Percentiles rank a stretch among this genome's conserved stretches.
Conservation (phyloP, 495 filamentous ascomycete genomes). For the Penicillium pulvis region DNA sequence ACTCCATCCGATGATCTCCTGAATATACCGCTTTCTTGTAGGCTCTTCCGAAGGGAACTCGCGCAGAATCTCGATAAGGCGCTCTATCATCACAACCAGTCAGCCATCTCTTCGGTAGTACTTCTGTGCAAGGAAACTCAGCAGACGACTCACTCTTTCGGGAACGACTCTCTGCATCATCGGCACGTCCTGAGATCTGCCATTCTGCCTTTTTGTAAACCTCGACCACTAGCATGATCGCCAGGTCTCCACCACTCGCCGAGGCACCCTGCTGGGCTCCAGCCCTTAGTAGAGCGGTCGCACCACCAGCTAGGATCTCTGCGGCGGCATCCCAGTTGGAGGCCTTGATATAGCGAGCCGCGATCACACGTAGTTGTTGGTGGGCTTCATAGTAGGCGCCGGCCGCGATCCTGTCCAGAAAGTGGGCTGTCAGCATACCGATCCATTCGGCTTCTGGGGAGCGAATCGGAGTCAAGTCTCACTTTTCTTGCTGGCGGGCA, state of each 20-base stretch:
- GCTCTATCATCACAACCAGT: slow-evolving; percentile 35
- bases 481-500: slow-evolving; percentile 70
- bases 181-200: slow-evolving; percentile 63
- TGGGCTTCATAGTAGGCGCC: slow-evolving; percentile 97
- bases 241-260: slow-evolving; percentile 89
- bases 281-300: slow-evolving; percentile 80
- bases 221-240: slow-evolving; percentile 78
- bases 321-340: slow-evolving; percentile 80
- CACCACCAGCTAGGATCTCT: slow-evolving; percentile 82
- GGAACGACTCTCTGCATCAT: slow-evolving; percentile 40
- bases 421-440: slow-evolving; percentile 15
- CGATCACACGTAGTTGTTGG: slow-evolving; percentile 93
- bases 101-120: not conserved
- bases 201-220: slow-evolving; percentile 83
- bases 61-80: slow-evolving; percentile 65
- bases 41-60: slow-evolving; percentile 83
- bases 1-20: slow-evolving; percentile 89
- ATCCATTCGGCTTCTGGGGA: slow-evolving; percentile 2
- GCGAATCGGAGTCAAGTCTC: slow-evolving; percentile 20
- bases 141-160: slow-evolving; percentile 43
- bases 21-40: slow-evolving; percentile 86
- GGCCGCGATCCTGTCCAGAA: slow-evolving; percentile 70
- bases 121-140: not conserved
- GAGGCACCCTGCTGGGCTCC: slow-evolving; percentile 69
- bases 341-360: slow-evolving; percentile 86